phyloP scores from a whole-genome alignment of 345 rosid species.

The Citrus cavaleriei region DNA sequence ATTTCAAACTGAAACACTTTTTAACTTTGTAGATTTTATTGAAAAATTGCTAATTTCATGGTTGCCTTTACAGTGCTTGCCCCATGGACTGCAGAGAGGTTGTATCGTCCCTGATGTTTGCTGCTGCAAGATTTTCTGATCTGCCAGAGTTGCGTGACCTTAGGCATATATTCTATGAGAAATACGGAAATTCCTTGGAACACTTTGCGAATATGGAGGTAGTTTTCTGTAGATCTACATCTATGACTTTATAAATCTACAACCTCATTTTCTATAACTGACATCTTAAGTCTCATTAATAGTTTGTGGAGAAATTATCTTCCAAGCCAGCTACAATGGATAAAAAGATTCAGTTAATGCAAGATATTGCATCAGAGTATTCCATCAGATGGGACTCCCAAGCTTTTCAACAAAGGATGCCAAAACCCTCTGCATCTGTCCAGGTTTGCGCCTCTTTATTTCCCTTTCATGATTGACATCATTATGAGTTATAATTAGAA shows the following conservation, averaged over 20 bases:
- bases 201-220: conserved; percentile 75
- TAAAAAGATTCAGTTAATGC: conserved; percentile 70
- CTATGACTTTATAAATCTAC: conserved; percentile 4
- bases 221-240: conserved; percentile 13
- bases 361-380: conserved; percentile 69
- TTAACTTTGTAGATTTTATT: background rate
- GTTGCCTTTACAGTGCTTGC: conserved; percentile 55
- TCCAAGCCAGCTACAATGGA: conserved; percentile 52
- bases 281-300: conserved; percentile 13
- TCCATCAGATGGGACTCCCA: conserved; percentile 74
- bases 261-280: conserved; percentile 15
- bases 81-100: conserved; percentile 86
- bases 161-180: conserved; percentile 76
- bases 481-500: background rate
- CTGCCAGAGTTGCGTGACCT: conserved; percentile 87
- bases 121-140: conserved; percentile 94
- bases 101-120: conserved; percentile 80
- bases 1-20: background rate
- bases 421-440: conserved; percentile 29
- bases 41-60: background rate
- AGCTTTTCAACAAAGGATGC: conserved; percentile 53
- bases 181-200: conserved; percentile 66
- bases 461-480: conserved; percentile 1
- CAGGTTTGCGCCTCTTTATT: conserved; percentile 41
- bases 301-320: conserved; percentile 68